Evolutionary conservation across 2,329 filamentous ascomycete species (phyloP).

Genomic region (Ophiostoma pallidulum): DNA sequence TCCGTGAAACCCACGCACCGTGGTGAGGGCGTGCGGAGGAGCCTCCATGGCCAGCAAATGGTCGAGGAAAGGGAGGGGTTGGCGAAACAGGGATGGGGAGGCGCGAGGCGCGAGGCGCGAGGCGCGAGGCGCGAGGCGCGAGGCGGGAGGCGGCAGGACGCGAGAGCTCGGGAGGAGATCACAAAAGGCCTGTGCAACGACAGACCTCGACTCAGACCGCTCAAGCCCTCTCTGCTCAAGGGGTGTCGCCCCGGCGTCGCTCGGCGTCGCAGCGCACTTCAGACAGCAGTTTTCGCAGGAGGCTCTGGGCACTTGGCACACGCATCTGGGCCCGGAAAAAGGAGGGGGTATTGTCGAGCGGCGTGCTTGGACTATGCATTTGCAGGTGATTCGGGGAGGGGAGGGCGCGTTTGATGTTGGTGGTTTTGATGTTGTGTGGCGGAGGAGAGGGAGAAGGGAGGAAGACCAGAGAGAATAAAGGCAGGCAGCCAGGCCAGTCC

Average conservation of each 20-base stretch:
- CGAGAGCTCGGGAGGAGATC: not conserved
- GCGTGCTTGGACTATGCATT: conserved; percentile 48
- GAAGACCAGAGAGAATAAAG: conserved; percentile 1
- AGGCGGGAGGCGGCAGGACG: not conserved
- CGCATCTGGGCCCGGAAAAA: conserved; percentile 51
- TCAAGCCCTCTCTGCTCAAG: conserved; percentile 8
- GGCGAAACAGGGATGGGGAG: too few species aligned
- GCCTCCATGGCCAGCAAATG: conserved; percentile 34
- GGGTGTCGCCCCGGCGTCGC: conserved; percentile 41
- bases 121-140: not conserved
- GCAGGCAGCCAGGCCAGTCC: not conserved
- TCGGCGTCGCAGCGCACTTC: conserved; percentile 48
- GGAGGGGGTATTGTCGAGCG: conserved; percentile 34
- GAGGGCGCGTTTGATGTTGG: conserved; percentile 1
- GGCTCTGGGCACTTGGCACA: conserved; percentile 39
- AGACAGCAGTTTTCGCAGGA: conserved; percentile 39
- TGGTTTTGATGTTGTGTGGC: conserved; percentile 6
- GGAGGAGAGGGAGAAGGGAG: conserved; percentile 4
- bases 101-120: too few species aligned
- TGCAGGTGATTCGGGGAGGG: conserved; percentile 20
- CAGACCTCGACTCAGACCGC: not conserved
- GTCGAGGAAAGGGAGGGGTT: not conserved
- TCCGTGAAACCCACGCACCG: conserved; percentile 47
- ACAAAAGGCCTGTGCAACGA: not conserved
- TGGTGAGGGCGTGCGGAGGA: conserved; percentile 41